phyloP scores from a whole-genome alignment of 2,329 filamentous ascomycete genomes.

The Epichloe gansuensis region DNA sequence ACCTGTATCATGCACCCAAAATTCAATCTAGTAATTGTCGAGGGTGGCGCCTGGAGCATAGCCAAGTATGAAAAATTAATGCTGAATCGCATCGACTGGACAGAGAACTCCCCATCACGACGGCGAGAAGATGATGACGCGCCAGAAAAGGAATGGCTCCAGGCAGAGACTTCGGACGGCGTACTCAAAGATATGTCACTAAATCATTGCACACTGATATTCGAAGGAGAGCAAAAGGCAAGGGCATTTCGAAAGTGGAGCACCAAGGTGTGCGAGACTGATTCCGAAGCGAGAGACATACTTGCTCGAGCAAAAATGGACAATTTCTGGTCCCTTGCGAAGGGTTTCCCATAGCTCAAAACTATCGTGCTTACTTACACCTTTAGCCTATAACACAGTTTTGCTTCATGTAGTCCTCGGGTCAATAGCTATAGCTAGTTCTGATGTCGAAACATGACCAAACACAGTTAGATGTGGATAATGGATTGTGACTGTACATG shows the following conservation, averaged over 20 bases:
- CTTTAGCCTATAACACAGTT: too few species aligned
- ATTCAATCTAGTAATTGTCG: constrained; percentile 80
- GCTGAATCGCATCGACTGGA: constrained; percentile 90
- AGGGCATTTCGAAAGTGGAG: constrained; percentile 79
- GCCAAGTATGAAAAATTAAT: constrained; percentile 84
- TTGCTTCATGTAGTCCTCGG: too few species aligned
- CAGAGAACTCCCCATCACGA: constrained; percentile 65
- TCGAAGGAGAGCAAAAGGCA: constrained; percentile 78
- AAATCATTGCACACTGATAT: constrained; percentile 75
- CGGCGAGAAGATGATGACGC: constrained; percentile 47
- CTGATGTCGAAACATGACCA: too few species aligned
- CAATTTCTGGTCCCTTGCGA: constrained; percentile 86
- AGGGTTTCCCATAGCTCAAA: constrained; percentile 31
- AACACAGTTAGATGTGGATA: too few species aligned
- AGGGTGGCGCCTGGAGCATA: constrained; percentile 76
- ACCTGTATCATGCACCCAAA: constrained; percentile 86
- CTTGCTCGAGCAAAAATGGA: constrained; percentile 78
- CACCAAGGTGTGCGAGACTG: constrained; percentile 83
- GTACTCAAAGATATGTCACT: constrained; percentile 66
- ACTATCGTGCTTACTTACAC: not conserved
- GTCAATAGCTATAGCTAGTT: too few species aligned
- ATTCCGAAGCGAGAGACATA: constrained; percentile 73
- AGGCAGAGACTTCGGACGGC: constrained; percentile 65
- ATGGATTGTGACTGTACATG: too few species aligned
- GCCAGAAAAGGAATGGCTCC: constrained; percentile 60